phyloP scores from a whole-genome alignment of 352 stramenopile genomes.

The Phytophthora crassamura region DNA sequence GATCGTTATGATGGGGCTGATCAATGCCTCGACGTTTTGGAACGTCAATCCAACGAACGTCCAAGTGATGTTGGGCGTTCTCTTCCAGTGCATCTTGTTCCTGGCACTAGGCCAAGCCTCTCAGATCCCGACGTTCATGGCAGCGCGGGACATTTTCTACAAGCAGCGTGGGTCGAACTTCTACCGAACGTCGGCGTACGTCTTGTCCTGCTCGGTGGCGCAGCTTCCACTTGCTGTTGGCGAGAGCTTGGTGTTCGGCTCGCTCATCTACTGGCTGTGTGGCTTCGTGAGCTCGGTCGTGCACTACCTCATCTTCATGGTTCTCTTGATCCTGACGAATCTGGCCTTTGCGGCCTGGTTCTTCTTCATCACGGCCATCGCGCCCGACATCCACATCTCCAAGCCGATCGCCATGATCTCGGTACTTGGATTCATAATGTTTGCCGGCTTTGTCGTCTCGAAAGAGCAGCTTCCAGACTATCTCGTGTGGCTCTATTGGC shows the following conservation, averaged over 20 bases:
- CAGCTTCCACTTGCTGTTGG: slow-evolving; percentile 61
- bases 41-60: slow-evolving; percentile 39
- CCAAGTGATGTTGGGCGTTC: slow-evolving; percentile 61
- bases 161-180: slow-evolving; percentile 83
- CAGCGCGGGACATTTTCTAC: too few relatives aligned
- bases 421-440: slow-evolving; percentile 49
- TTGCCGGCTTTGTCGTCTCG: slow-evolving; percentile 55
- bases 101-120: slow-evolving; percentile 72
- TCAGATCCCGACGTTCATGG: slow-evolving; percentile 74
- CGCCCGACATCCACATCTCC: slow-evolving; percentile 36
- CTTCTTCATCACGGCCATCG: slow-evolving; percentile 45
- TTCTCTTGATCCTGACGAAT: slow-evolving; percentile 48
- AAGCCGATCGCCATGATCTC: slow-evolving; percentile 49
- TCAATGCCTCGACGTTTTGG: slow-evolving; percentile 50
- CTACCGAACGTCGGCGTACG: slow-evolving; percentile 64
- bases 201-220: slow-evolving; percentile 60
- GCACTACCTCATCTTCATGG: slow-evolving; percentile 50
- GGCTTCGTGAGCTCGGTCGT: slow-evolving; percentile 39
- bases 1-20: slow-evolving; percentile 41
- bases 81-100: slow-evolving; percentile 83
- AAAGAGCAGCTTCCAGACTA: slow-evolving; percentile 49
- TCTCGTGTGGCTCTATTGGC: too few relatives aligned
- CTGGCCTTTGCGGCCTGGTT: slow-evolving; percentile 51
- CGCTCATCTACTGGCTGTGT: slow-evolving; percentile 84
- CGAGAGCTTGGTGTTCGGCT: slow-evolving; percentile 80